phyloP scores from a whole-genome alignment of 768 basidiomycete genomes.

The Termitomyces sp. region DNA sequence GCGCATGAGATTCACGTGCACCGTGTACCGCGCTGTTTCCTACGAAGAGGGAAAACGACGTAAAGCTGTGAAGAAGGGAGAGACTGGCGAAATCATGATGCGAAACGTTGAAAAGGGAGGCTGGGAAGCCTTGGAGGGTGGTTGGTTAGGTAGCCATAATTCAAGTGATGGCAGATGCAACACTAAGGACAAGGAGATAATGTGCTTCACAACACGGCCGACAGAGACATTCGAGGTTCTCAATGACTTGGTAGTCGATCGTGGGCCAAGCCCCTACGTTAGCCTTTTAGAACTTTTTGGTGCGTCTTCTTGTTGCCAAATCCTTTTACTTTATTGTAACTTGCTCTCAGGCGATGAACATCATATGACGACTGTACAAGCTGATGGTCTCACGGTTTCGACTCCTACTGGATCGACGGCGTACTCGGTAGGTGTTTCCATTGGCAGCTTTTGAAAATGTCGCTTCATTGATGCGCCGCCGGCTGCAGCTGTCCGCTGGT shows the following conservation, averaged over 20 bases:
- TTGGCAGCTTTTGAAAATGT: background rate
- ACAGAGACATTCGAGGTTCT: constrained; percentile 95
- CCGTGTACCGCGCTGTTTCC: constrained; percentile 88
- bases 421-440: constrained; percentile 69
- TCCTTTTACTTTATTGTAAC: background rate
- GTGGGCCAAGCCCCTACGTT: constrained; percentile 97
- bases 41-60: constrained; percentile 62
- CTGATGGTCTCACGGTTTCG: constrained; percentile 91
- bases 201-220: constrained; percentile 94
- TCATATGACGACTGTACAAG: constrained; percentile 98
- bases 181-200: constrained; percentile 90
- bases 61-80: constrained; percentile 87
- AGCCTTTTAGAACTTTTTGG: constrained; percentile 94
- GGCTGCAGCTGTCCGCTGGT: constrained; percentile 77
- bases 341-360: constrained; percentile 81
- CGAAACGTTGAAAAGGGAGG: constrained; percentile 84
- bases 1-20: constrained; percentile 99
- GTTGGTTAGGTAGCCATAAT: constrained; percentile 44
- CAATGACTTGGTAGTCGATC: constrained; percentile 96
- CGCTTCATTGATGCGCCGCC: background rate
- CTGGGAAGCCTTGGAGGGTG: constrained; percentile 95
- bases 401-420: constrained; percentile 99
- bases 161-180: constrained; percentile 38
- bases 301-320: constrained; percentile 32
- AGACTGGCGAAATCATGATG: constrained; percentile 97